Percentiles rank a stretch among this genome's conserved stretches.
phyloP scores from a whole-genome alignment of 345 rosid genomes.

The Hirschfeldia incana region DNA sequence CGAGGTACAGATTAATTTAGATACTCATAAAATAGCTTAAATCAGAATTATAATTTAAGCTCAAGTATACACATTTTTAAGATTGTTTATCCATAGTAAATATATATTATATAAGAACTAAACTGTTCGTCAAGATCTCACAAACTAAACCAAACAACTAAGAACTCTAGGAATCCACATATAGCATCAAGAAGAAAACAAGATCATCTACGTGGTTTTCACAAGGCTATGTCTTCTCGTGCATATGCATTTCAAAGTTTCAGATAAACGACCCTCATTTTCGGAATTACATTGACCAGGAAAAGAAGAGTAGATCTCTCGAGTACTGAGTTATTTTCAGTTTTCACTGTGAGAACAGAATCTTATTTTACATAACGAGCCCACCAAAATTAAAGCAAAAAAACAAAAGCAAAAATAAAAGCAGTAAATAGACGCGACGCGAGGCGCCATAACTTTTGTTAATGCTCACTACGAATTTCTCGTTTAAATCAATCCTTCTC shows the following conservation, averaged over 20 bases:
- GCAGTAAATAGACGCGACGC: slow-evolving; percentile 17
- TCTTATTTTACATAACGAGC: slow-evolving; percentile 28
- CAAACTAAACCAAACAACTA: neutral
- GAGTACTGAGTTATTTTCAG: neutral
- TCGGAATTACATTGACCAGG: slow-evolving; percentile 13
- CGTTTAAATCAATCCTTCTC: neutral
- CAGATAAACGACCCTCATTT: neutral
- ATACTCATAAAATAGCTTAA: neutral
- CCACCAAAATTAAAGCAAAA: slow-evolving; percentile 22
- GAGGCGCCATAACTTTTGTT: slow-evolving; percentile 18
- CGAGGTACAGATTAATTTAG: neutral
- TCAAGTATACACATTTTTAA: neutral
- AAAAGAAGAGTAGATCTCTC: neutral
- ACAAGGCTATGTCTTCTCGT: slow-evolving; percentile 9
- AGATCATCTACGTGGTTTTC: slow-evolving; percentile 15
- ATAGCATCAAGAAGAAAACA: slow-evolving; percentile 23
- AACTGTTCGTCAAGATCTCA: neutral
- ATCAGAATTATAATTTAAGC: neutral
- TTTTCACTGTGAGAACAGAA: slow-evolving; percentile 30
- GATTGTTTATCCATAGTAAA: neutral
- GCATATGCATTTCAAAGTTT: neutral
- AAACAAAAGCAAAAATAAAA: neutral
- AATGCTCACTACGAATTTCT: neutral
- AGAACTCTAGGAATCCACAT: slow-evolving; percentile 29
- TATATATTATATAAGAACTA: neutral